A percentile compares a stretch with the other conserved stretches of the same genome.
These are phyloP conservation scores for Phytomonas sp. DNA, from an alignment of 208 protist species.

Conservation along the genomic window DNA sequence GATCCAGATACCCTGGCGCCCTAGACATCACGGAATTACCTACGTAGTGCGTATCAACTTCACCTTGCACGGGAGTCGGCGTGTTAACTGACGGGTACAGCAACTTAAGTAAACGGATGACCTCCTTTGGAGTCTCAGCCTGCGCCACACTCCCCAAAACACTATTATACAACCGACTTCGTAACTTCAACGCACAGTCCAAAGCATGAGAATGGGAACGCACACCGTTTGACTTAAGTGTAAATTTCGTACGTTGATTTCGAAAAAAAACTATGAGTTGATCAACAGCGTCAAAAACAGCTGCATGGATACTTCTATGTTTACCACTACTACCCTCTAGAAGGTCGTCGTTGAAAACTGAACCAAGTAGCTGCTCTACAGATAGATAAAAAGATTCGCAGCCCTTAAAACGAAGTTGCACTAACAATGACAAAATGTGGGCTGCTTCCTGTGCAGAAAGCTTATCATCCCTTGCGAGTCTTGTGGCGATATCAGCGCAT, in stretches of 20 bases:
- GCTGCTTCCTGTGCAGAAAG: neutral
- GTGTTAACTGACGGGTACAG: neutral
- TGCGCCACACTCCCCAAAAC: neutral
- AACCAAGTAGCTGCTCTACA: neutral
- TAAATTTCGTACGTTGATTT: neutral
- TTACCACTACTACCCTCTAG: neutral
- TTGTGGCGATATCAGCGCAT: constrained; percentile 1
- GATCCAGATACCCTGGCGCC: neutral
- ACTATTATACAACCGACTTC: constrained; percentile 1
- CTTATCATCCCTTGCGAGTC: neutral
- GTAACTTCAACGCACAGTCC: constrained; percentile 3
- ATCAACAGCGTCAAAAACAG: constrained; percentile 1
- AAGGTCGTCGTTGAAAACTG: neutral
- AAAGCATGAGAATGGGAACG: neutral
- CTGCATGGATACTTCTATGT: neutral
- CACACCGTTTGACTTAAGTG: neutral
- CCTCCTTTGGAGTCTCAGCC: constrained; percentile 9
- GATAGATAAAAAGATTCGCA: neutral
- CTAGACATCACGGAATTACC: neutral
- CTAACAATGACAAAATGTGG: neutral
- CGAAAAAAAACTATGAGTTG: neutral
- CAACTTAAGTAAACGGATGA: constrained; percentile 4
- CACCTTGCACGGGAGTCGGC: neutral
- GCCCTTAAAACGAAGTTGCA: neutral
- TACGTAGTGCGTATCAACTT: neutral